These are phyloP conservation scores for barley (Hordeum vulgare) DNA, from an alignment of 176 grass and related monocot species.

Conservation along the genomic window DNA sequence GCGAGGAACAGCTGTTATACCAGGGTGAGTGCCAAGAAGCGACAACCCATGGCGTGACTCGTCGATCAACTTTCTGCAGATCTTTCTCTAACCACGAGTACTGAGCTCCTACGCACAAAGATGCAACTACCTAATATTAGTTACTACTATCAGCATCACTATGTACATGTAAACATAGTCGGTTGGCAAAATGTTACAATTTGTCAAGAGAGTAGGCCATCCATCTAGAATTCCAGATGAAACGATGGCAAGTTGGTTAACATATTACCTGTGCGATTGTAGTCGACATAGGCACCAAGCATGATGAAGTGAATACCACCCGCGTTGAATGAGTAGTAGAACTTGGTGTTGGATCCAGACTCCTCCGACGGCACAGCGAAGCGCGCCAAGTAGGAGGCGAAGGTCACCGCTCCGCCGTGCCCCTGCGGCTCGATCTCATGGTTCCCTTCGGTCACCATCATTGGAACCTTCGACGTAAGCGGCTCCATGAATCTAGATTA, in stretches of 20 bases:
- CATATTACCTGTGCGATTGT: constrained; percentile 50
- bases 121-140: neutral
- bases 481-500: constrained; percentile 73
- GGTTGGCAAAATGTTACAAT: neutral
- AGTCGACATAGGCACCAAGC: constrained; percentile 76
- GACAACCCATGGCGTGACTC: constrained; percentile 70
- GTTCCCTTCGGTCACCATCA: constrained; percentile 95
- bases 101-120: constrained; percentile 43
- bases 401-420: constrained; percentile 51
- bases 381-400: constrained; percentile 68
- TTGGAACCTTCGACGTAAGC: constrained; percentile 50
- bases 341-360: constrained; percentile 58
- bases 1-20: constrained; percentile 85
- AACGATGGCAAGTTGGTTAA: neutral
- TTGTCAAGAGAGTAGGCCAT: neutral
- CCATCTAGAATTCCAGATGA: neutral
- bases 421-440: constrained; percentile 89
- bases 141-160: neutral
- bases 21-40: constrained; percentile 82
- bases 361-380: constrained; percentile 79
- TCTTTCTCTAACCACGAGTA: constrained; percentile 73
- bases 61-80: constrained; percentile 47
- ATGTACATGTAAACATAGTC: neutral
- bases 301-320: constrained; percentile 86
- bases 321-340: constrained; percentile 86